Base-by-base conservation (phyloP, 164 flowering plant species). In the Chimonanthus praecox region DNA sequence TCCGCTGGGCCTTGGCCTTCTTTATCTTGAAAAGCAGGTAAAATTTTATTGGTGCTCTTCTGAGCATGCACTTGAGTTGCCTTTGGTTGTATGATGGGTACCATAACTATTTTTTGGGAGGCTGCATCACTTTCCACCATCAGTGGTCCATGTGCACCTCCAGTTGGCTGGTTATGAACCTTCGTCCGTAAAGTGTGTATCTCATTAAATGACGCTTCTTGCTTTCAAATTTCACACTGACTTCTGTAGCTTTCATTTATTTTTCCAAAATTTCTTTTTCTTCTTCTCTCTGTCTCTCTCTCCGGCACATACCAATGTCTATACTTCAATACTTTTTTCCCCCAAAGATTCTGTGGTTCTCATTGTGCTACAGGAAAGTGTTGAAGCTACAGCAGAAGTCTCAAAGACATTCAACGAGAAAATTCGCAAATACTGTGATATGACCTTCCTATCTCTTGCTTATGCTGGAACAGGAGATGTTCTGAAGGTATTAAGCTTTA, bases 391-490 rank as follows among this genome's bases (percentile, higher is more conserved):
- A 4, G 89, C 97, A 6, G 98, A 96, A 82, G 97, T 92, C 58
- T 88, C 97, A 33, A 92, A 94, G 79, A 92, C 97, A n/a, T 88
- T 95, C 67, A 83, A 90, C 77, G 95, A 90, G 64, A 93, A 93
- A 75, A 92, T 95, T 54, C 85, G 92, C 72, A 90, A 88, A 77
- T 84, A 92, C 66, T 93, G 97, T 85, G 97, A 94, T 75, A 87
- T 92, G 97, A 90, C 91, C 47, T 84, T 96, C 48, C 84, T 88
- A 47, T 92, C 98, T 54, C 92, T 97, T 88, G 98, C 99, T 15
- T 96, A 92, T 84, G 98, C 99, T 80, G 98, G 98, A 75, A 96
- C 98, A 13, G 97, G 99, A n/a, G n/a, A 96, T 80, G 98, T 96
- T 13, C 89, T 93, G 44, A 96, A 96, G 98, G 98, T 95, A 58